Evolutionary conservation across 179 eudicot genomes (phyloP).

Genomic region (Actinidia arguta): DNA sequence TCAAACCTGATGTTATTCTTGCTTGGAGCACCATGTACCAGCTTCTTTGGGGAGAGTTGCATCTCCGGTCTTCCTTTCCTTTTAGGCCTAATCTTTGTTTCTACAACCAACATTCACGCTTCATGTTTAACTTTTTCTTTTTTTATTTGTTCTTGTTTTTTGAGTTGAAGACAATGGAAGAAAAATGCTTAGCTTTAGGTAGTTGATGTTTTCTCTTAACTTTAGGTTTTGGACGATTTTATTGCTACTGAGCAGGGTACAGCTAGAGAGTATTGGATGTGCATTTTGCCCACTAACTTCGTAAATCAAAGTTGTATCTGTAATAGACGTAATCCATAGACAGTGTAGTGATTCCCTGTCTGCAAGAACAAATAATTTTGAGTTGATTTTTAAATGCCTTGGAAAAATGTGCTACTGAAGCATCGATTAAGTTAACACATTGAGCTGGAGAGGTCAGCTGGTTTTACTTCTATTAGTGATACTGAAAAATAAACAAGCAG

Average conservation of each 20-base stretch:
- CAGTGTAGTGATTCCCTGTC: not conserved
- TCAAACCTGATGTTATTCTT: not conserved
- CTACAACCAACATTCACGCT: not conserved
- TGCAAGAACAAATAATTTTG: not conserved
- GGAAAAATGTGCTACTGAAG: not conserved
- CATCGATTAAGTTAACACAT: not conserved
- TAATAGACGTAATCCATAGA: not conserved
- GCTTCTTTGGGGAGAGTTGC: not conserved
- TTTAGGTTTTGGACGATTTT: not conserved
- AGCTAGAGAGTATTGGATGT: not conserved
- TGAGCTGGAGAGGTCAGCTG: constrained; percentile 2
- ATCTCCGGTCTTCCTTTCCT: not conserved
- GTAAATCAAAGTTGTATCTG: not conserved
- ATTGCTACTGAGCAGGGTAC: not conserved
- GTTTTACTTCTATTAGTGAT: not conserved
- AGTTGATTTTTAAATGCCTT: constrained; percentile 9
- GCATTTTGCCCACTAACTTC: not conserved
- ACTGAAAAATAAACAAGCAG: not conserved
- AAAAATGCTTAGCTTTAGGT: not conserved
- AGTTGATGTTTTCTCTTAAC: not conserved
- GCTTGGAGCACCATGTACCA: not conserved
- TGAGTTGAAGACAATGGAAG: not conserved
- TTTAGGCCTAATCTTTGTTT: not conserved
- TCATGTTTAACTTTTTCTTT: not conserved
- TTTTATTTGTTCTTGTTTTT: not conserved